phyloP scores from a whole-genome alignment of 805 yeast genomes.

The Sugiyamaella valdiviana region DNA sequence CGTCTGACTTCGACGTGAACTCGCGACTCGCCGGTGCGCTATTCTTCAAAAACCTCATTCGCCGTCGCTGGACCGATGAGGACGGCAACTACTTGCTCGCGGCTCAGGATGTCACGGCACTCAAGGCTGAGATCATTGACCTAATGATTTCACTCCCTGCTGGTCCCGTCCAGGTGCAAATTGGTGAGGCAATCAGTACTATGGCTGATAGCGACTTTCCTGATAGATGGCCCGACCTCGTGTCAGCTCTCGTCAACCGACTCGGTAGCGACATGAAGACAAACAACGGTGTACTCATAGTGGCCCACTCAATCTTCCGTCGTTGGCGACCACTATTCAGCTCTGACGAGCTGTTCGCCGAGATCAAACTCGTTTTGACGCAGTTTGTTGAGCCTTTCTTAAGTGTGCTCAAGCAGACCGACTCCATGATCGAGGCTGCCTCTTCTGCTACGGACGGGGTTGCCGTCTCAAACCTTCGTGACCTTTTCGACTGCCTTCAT shows the following conservation, averaged over 20 bases:
- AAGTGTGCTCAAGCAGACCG: conserved; percentile 60
- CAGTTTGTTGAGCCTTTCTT: conserved; percentile 79
- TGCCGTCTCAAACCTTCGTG: conserved; percentile 31
- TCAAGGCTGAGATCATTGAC: conserved; percentile 74
- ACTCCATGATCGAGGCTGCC: conserved; percentile 52
- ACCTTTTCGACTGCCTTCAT: conserved; percentile 63
- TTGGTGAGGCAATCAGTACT: conserved; percentile 86
- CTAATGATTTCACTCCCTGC: conserved; percentile 79
- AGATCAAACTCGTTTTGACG: conserved; percentile 78
- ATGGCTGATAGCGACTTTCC: conserved; percentile 98
- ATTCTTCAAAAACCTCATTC: conserved; percentile 81
- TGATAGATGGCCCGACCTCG: conserved; percentile 70
- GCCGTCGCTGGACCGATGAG: conserved; percentile 84
- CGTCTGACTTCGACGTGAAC: conserved; percentile 44
- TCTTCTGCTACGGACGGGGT: conserved; percentile 34
- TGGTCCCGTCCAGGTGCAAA: conserved; percentile 64
- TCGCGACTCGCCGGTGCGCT: conserved; percentile 83
- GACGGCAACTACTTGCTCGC: conserved; percentile 71
- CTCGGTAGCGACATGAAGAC: conserved; percentile 64
- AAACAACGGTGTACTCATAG: conserved; percentile 80
- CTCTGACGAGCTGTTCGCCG: conserved; percentile 81
- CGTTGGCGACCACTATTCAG: conserved; percentile 95
- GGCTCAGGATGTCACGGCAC: conserved; percentile 51
- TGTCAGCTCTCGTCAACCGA: conserved; percentile 52
- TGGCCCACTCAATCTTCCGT: conserved; percentile 92